Evolutionary conservation across 2,329 filamentous ascomycete genomes (phyloP), one percentile per base, ranked within the genome.

Genomic region (Sporothrix variecibatus): DNA sequence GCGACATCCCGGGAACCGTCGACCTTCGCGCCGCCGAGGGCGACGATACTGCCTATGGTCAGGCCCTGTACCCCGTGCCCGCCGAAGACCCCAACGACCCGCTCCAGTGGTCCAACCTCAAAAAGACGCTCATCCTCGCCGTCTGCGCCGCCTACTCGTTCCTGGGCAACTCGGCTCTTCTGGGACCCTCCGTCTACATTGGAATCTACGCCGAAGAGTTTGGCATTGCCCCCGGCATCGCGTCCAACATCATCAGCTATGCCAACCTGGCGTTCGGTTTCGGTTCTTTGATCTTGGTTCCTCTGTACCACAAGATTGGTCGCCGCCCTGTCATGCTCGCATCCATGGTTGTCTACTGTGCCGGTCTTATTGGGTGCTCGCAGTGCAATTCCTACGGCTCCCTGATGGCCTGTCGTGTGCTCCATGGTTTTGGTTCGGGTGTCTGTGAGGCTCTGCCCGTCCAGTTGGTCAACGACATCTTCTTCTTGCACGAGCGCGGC

Each of bases 41-140:
- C 64, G 88, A 90, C 77, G 88, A 90, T 76, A 88, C 87, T 0
- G 87, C 82, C 0, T 88, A 88, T 74, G 89, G 89, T 28, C 88
- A 90, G 78, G 88, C 89, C 2, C 82, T 90, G 3, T 90, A 87
- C 76, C 88, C 89, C 0, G 88, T 90, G 0, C 88, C 89, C 1
- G 86, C 88, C 1, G 85, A 89, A 72, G 88, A 90, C 77, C 88
- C 88, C 0, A 90, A 90, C 75, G 88, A 90, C 78, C 88, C 88
- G 8, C 82, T 90, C 11, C 86, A 88, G 83, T 90, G 88, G 89
- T 79, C 86, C 1, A 82, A 80, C 38, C 83, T 81, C 77, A 90
- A 89, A 82, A 90, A 90, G 80, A 85, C 83, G 1, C 82, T 85
- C 78, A 90, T 91, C 65, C 81, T 90, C 11, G 79, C 87, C 49